These are phyloP conservation scores for Solanum hybrid DNA, from an alignment of 305 asterid genomes.

Conservation along the genomic window DNA sequence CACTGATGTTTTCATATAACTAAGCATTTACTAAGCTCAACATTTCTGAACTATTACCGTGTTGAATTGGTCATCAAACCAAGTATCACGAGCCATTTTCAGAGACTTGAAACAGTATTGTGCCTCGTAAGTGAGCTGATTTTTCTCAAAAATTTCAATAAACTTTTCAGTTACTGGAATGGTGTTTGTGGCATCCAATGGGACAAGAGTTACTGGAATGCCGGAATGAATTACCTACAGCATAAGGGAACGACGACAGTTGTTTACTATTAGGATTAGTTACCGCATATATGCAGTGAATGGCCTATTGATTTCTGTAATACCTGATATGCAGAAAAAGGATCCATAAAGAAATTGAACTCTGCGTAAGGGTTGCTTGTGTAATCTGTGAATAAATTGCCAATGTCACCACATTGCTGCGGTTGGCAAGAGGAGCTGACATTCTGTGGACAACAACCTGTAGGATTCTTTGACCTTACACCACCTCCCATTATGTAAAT, in stretches of 20 bases:
- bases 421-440: constrained; percentile 40
- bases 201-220: constrained; percentile 70
- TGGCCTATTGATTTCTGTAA: background rate
- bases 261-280: background rate
- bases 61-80: constrained; percentile 56
- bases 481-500: constrained; percentile 86
- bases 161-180: constrained; percentile 52
- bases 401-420: constrained; percentile 59
- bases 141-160: constrained; percentile 49
- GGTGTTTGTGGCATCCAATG: constrained; percentile 90
- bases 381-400: constrained; percentile 58
- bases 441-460: constrained; percentile 57
- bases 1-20: background rate
- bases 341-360: constrained; percentile 78
- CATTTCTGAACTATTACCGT: constrained; percentile 26
- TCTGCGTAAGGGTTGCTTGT: constrained; percentile 75
- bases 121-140: constrained; percentile 72
- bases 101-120: constrained; percentile 71
- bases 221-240: constrained; percentile 81
- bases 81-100: constrained; percentile 74
- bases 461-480: constrained; percentile 59
- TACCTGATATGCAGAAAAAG: constrained; percentile 96
- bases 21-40: background rate
- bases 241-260: background rate
- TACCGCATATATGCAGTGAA: background rate